Base-by-base conservation (phyloP, 1,284 basidiomycete species). In the Boletellus dicymbophilus region DNA sequence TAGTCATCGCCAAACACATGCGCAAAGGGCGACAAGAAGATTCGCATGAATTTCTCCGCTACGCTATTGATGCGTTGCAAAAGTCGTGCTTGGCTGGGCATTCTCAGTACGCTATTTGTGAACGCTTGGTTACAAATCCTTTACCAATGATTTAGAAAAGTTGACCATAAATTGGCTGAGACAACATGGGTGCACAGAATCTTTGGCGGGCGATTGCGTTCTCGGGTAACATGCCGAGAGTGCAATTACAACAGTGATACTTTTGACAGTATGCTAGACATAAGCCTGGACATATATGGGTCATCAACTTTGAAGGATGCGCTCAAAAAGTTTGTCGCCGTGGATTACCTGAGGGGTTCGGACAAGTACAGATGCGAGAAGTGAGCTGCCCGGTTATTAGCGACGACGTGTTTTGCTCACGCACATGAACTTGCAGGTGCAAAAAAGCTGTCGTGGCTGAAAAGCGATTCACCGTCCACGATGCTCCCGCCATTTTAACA, bases 301-400 rank as follows among this genome's bases (percentile, higher is more conserved):
- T 78, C 79, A 40, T 73, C 76, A 47, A 79, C 77, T 3, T 63
- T 99, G 39, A 81, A 77, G 61, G 85, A 90, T 18, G 94, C 95
- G 11, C 73, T 99, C 55, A 79, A 81, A 36, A 88, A 85, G 55
- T 98, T 98, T 62, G 83, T 91, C 20, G 85, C 85, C 18, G 76
- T 90, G 44, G 97, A 99, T 63, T 76, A 80, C 58, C 72, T 99
- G 46, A 90, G 85, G 51, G 97, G 96, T 0, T 83, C 87, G 6
- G 94, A 99, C 77, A 97, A 97, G 73, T 99, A 99, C 73, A 93
- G 95, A 67, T 99, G 97, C 71, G 96, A 99, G 70, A 96, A 93
- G 92, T 96, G 65, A 62, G 88, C 77, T 22, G n/a, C 43, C 21
- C 21, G 28, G 13, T 25, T 51, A 38, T 23, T 48, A 45, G 22